A percentile compares a stretch with the other conserved stretches of the same genome.
Evolutionary conservation across 129 eudicot genomes (phyloP).

Genomic region (sunflower (Helianthus annuus)): HanXRQr2.0-SUNRISE NC_035437.2:47473538-47474037

Average conservation of each 20-base stretch:
- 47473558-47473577: too few relatives aligned
- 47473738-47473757: neutral
- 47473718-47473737: neutral
- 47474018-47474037: conserved; percentile 45
- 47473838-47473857: conserved; percentile 45
- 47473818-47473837: conserved; percentile 24
- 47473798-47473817: neutral
- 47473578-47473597: too few relatives aligned
- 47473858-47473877: conserved; percentile 49
- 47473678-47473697: neutral
- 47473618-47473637: neutral
- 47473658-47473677: neutral
- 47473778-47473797: neutral
- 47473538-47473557: too few relatives aligned
- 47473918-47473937: conserved; percentile 52
- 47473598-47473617: too few relatives aligned
- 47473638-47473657: neutral
- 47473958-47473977: conserved; percentile 57
- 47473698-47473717: neutral
- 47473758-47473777: conserved; percentile 7
- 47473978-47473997: conserved; percentile 40
- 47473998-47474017: conserved; percentile 59
- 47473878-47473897: conserved; percentile 49
- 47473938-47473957: conserved; percentile 63
- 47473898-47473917: conserved; percentile 36